Conservation (phyloP, 768 basidiomycete genomes). For the Tricholoma hemisulphureum region DNA sequence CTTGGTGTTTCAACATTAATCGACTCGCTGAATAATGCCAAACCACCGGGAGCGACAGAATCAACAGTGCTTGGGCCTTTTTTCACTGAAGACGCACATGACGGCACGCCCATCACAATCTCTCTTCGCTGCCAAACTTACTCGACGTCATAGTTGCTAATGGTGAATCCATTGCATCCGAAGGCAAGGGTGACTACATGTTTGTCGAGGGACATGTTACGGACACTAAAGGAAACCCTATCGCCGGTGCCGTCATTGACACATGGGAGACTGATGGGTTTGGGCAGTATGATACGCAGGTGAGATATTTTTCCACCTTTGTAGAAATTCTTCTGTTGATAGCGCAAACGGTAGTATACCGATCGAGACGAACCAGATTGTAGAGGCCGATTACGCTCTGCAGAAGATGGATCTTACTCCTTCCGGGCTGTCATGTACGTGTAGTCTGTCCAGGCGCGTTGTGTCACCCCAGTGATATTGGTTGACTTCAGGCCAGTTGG, state of each 20-base stretch:
- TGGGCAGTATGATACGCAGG: constrained; percentile 47
- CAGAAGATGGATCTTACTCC: constrained; percentile 61
- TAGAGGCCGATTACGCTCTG: constrained; percentile 60
- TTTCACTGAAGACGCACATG: constrained; percentile 72
- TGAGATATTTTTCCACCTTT: constrained; percentile 6
- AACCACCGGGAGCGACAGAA: constrained; percentile 61
- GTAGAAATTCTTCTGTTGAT: constrained; percentile 25
- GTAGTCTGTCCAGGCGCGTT: neutral
- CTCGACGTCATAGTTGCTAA: constrained; percentile 44
- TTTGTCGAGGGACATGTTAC: constrained; percentile 73
- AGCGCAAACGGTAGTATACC: constrained; percentile 43
- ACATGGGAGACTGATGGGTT: constrained; percentile 81
- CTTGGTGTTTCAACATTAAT: constrained; percentile 79
- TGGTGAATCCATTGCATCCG: constrained; percentile 80
- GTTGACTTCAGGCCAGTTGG: constrained; percentile 42
- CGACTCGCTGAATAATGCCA: constrained; percentile 70
- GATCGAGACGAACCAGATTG: constrained; percentile 64
- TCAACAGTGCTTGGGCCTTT: constrained; percentile 82
- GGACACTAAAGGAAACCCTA: constrained; percentile 61
- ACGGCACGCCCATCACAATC: constrained; percentile 43
- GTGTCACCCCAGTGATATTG: neutral
- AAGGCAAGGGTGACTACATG: constrained; percentile 84
- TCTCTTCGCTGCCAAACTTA: neutral
- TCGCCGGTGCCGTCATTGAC: constrained; percentile 66
- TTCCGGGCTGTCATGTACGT: constrained; percentile 69